Conservation (phyloP, 2,329 filamentous ascomycete genomes). For the Hymenoscyphus albidus region DNA sequence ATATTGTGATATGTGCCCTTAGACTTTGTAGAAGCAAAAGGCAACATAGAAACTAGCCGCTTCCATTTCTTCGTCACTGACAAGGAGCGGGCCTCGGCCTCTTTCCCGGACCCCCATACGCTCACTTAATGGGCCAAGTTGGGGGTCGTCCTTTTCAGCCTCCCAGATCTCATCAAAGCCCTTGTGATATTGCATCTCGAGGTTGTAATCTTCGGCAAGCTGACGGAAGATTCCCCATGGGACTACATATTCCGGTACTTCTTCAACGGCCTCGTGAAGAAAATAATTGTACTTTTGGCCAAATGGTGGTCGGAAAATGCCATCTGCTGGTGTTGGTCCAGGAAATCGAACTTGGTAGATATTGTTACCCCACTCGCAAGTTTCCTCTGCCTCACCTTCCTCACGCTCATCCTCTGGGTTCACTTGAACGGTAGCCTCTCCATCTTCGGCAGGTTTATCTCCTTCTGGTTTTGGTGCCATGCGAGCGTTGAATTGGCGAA, state of each 20-base stretch:
- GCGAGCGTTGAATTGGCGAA: slow-evolving; percentile 70
- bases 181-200: slow-evolving; percentile 92
- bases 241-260: slow-evolving; percentile 95
- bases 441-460: slow-evolving; percentile 32
- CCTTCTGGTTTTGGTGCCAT: slow-evolving; percentile 40
- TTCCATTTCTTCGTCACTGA: slow-evolving; percentile 85
- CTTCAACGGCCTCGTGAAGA: slow-evolving; percentile 91
- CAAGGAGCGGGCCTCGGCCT: slow-evolving; percentile 59
- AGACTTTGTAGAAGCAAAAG: slow-evolving; percentile 97
- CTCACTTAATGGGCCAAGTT: slow-evolving; percentile 80
- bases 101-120: slow-evolving; percentile 89
- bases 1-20: slow-evolving; percentile 20
- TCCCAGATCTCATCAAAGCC: slow-evolving; percentile 89
- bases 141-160: slow-evolving; percentile 78
- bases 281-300: slow-evolving; percentile 99
- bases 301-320: slow-evolving; percentile 88
- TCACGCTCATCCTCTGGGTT: slow-evolving; percentile 42
- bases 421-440: slow-evolving; percentile 7
- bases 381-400: slow-evolving; percentile 59
- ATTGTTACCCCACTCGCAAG: slow-evolving; percentile 84
- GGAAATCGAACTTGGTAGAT: slow-evolving; percentile 92
- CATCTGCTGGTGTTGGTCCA: slow-evolving; percentile 75
- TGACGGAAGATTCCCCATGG: slow-evolving; percentile 98
- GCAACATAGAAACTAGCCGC: slow-evolving; percentile 88
- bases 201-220: slow-evolving; percentile 91